A percentile compares a stretch with the other conserved stretches of the same genome.
phyloP scores from a whole-genome alignment of 148 eudicot genomes.

The Selenicereus undatus region DNA sequence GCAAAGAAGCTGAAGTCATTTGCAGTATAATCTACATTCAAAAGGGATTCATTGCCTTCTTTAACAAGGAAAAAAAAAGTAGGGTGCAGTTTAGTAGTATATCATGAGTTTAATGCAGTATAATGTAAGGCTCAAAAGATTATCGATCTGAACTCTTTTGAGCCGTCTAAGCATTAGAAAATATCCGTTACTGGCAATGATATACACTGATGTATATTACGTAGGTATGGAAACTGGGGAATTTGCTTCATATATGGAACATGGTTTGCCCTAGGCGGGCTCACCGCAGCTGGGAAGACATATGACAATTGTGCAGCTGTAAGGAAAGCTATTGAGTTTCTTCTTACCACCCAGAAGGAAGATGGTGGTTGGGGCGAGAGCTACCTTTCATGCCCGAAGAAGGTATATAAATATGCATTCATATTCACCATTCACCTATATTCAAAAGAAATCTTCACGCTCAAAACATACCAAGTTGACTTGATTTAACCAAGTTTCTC shows the following conservation, averaged over 20 bases:
- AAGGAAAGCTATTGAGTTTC: constrained; percentile 37
- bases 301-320: constrained; percentile 33
- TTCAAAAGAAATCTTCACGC: neutral
- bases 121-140: neutral
- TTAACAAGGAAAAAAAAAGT: neutral
- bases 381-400: constrained; percentile 37
- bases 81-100: neutral
- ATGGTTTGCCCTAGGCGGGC: constrained; percentile 44
- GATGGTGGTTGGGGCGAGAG: constrained; percentile 71
- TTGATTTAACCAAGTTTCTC: no score
- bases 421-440: neutral
- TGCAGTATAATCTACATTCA: neutral
- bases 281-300: constrained; percentile 38
- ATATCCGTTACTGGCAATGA: neutral
- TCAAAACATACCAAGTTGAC: neutral
- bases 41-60: neutral
- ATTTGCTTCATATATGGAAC: constrained; percentile 47
- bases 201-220: neutral
- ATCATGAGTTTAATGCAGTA: neutral
- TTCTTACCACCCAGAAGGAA: constrained; percentile 31
- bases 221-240: constrained; percentile 50
- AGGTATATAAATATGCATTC: no score
- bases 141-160: no score
- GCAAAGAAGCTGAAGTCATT: neutral
- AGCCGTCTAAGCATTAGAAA: neutral